Conservation (phyloP, 1,284 basidiomycete species). For the Rhodotorula sp. region DNA sequence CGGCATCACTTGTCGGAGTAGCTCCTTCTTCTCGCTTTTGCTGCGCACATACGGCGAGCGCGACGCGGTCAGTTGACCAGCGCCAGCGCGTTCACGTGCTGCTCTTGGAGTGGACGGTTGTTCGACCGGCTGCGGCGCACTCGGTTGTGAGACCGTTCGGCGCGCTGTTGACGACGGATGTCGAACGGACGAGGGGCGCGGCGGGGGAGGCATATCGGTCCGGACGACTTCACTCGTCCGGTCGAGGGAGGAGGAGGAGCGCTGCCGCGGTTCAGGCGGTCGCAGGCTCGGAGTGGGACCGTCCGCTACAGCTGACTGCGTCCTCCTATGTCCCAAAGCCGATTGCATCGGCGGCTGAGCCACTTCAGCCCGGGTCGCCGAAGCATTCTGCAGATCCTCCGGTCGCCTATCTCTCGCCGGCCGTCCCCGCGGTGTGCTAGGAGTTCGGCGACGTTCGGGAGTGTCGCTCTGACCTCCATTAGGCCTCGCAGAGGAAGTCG, state of each 20-base stretch:
- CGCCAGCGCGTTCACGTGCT: neutral
- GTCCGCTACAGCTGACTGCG: too few species aligned
- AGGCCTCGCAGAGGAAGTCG: too few species aligned
- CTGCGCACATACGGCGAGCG: neutral
- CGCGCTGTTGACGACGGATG: neutral
- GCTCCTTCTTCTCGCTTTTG: constrained; percentile 32
- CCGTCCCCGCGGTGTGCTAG: too few species aligned
- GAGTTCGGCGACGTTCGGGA: too few species aligned
- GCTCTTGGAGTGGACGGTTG: neutral
- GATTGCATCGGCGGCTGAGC: too few species aligned
- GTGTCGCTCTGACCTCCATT: too few species aligned
- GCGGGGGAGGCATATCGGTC: constrained; percentile 7
- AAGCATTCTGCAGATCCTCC: too few species aligned
- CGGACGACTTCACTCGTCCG: neutral
- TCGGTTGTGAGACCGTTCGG: neutral
- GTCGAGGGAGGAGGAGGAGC: neutral
- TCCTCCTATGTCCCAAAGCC: too few species aligned
- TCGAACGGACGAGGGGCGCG: neutral
- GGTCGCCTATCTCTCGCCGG: too few species aligned
- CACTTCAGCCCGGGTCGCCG: too few species aligned
- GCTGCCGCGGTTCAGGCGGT: neutral
- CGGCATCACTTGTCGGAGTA: constrained; percentile 34
- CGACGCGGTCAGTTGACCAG: neutral
- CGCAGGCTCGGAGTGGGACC: neutral
- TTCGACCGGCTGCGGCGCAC: neutral